Evolutionary conservation across 257 asterid genomes (phyloP), one percentile per base, ranked within the genome.

Genomic region (Ocimum tenuiflorum): DNA sequence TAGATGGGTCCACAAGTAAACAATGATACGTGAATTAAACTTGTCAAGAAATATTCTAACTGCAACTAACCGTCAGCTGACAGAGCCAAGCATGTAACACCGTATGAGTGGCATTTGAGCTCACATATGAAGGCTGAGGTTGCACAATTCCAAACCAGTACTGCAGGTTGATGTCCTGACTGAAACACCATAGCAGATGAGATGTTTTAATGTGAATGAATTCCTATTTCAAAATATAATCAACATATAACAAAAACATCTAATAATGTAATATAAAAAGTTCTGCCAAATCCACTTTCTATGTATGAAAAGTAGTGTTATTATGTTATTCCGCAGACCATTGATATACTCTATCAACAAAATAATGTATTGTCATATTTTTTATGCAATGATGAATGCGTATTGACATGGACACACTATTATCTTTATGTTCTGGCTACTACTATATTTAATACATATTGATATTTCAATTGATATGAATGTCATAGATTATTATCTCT

Each of bases 21-120:
- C 38, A 75, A 39, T 60, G 63, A 23, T 24, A 23, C 66, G 15
- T 53, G 65, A 60, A 22, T 61, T 53, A 68, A 61, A 39, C 31
- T 33, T n/a, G 42, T 23, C 10, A 20, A 27, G 51, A 60, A 63
- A 55, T 65, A 17, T 36, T 35, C 31, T 46, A 63, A 60, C 60
- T 72, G 53, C 51, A 62, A 77, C 95, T 79, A 64, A 87, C 95
- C 95, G 77, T 85, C 85, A 48, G 80, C 80, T 24, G 95, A 77
- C 71, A 87, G 77, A 63, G 87, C 80, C 67, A 85, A 63, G 82
- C 92, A 85, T 11, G 86, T 78, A 75, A 87, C 80, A 6, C 95
- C 91, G 50, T 77, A 78, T 60, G 72, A 82, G 71, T 87, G 95
- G 58, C 82, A 79, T 72, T 78, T 87, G 59, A 87, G 80, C 71